Conservation (phyloP, 352 stramenopile genomes). For the Aphanomyces euteiches region DNA sequence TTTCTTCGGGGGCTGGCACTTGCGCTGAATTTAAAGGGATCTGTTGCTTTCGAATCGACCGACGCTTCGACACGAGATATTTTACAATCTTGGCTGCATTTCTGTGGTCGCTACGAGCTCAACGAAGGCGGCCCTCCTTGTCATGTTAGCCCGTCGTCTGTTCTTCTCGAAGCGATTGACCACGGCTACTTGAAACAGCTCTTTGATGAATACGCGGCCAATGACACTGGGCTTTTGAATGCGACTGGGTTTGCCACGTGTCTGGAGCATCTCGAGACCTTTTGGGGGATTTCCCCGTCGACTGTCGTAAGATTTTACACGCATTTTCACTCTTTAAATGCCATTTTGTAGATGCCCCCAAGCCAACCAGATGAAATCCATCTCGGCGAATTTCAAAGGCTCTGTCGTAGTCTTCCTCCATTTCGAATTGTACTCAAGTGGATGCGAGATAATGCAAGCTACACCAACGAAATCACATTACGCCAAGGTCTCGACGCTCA, state of each 20-base stretch:
- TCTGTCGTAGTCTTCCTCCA: no score
- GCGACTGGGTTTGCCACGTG: neutral
- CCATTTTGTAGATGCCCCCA: no score
- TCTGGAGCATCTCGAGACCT: neutral
- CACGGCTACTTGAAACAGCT: neutral
- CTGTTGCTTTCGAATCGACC: neutral
- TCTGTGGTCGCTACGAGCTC: neutral
- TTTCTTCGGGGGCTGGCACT: no score
- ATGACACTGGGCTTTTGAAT: neutral
- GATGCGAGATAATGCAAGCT: neutral
- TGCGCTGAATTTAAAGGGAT: no score
- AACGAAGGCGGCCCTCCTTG: neutral
- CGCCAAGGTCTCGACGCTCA: neutral
- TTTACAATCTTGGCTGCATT: conserved; percentile 2
- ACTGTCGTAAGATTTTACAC: neutral
- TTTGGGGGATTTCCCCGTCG: neutral
- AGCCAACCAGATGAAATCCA: no score
- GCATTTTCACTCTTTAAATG: neutral
- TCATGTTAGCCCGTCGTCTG: neutral
- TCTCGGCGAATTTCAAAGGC: no score
- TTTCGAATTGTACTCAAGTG: neutral
- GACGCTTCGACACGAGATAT: neutral
- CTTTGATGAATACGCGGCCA: neutral
- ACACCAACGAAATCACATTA: neutral
- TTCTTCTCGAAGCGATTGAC: neutral